Evolutionary conservation across 106 monocot genomes (phyloP).

Genomic region (Agapanthus africanus): DNA sequence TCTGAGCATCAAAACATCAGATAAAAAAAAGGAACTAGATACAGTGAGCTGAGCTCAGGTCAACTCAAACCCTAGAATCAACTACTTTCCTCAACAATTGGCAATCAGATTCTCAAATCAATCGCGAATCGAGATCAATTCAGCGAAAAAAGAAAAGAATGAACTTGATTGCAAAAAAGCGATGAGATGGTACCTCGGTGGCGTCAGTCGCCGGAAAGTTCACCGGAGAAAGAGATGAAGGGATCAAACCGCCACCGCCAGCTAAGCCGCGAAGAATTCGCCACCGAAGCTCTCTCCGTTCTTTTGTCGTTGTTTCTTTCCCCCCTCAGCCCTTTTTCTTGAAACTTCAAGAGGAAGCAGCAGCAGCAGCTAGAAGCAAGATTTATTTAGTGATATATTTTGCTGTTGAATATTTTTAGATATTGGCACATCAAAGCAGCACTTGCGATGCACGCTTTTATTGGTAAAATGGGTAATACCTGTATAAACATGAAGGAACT

Average conservation of each 20-base stretch:
- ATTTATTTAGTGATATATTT: no score
- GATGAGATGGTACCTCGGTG: not conserved
- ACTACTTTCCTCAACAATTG: no score
- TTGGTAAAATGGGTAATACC: no score
- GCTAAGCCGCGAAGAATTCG: not conserved
- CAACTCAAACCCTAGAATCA: not conserved
- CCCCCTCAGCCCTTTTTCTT: not conserved
- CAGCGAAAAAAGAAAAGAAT: no score
- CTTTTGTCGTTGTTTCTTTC: not conserved
- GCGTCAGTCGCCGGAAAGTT: not conserved
- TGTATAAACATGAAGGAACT: no score
- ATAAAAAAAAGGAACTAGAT: not conserved
- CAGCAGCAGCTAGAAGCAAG: not conserved
- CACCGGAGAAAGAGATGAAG: not conserved
- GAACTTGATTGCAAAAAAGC: not conserved
- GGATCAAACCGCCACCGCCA: not conserved
- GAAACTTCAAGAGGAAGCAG: not conserved
- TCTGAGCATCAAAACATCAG: no score
- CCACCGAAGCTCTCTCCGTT: no score
- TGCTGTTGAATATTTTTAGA: no score
- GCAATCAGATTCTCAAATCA: no score
- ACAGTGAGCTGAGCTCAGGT: not conserved
- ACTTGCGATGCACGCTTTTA: no score
- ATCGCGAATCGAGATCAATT: no score
- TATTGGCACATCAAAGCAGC: no score